Evolutionary conservation across 23 red algal genomes (phyloP).

Genomic region (Gracilaria gracilis): DNA sequence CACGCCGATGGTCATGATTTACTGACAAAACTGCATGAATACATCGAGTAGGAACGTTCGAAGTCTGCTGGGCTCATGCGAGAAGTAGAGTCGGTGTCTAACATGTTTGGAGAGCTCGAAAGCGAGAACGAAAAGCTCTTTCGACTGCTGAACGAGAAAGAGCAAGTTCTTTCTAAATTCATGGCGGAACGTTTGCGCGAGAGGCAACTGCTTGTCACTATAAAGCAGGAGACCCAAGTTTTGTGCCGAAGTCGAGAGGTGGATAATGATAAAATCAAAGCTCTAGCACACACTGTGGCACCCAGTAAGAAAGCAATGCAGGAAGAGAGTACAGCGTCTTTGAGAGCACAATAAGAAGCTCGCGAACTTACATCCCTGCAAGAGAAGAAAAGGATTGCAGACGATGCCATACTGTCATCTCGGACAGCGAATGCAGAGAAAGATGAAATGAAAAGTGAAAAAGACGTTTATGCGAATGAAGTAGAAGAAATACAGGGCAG

Average conservation of each 20-base stretch:
- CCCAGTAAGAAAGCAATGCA: slow-evolving; percentile 59
- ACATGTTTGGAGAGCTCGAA: slow-evolving; percentile 78
- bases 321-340: slow-evolving; percentile 41
- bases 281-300: slow-evolving; percentile 45
- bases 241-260: slow-evolving; percentile 65
- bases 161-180: slow-evolving; percentile 81
- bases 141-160: slow-evolving; percentile 83
- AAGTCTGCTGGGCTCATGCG: slow-evolving; percentile 80
- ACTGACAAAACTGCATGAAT: slow-evolving; percentile 17
- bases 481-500: slow-evolving; percentile 43
- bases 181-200: slow-evolving; percentile 84
- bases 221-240: slow-evolving; percentile 86
- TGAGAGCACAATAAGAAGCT: slow-evolving; percentile 52
- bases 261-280: slow-evolving; percentile 79
- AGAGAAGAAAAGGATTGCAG: slow-evolving; percentile 67
- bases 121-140: slow-evolving; percentile 73
- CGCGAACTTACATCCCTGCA: slow-evolving; percentile 35
- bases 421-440: slow-evolving; percentile 59
- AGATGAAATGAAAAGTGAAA: slow-evolving; percentile 66
- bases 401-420: slow-evolving; percentile 41
- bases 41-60: slow-evolving; percentile 66
- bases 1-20: slow-evolving; percentile 20
- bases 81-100: slow-evolving; percentile 89
- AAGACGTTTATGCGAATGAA: slow-evolving; percentile 52
- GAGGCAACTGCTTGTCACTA: slow-evolving; percentile 77